These are phyloP conservation scores for Chlamydomonas schloesseri DNA, from an alignment of 139 green algal species.

Conservation along the genomic window DNA sequence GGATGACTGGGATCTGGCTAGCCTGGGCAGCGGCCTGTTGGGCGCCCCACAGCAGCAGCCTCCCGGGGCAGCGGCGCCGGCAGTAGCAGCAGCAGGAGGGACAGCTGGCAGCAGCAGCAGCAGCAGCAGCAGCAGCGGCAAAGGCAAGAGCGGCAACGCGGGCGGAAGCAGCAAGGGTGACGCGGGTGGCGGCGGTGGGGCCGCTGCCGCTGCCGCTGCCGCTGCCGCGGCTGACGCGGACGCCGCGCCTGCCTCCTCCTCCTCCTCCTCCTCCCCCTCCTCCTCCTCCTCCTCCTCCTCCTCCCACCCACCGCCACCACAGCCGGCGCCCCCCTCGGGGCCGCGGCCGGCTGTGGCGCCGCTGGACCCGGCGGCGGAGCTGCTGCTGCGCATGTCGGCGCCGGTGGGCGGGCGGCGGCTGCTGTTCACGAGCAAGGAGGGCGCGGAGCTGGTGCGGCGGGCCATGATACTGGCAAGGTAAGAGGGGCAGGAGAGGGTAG, in stretches of 20 bases:
- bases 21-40: background rate
- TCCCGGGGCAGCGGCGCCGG: background rate
- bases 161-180: too few relatives aligned
- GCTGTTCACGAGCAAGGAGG: slow-evolving; percentile 39
- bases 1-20: slow-evolving; percentile 3
- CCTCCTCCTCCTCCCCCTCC: too few relatives aligned
- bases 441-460: slow-evolving; percentile 27
- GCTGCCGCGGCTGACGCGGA: too few relatives aligned
- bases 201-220: too few relatives aligned
- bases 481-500: background rate
- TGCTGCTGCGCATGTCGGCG: slow-evolving; percentile 34
- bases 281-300: too few relatives aligned
- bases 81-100: too few relatives aligned
- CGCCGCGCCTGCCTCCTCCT: too few relatives aligned
- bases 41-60: background rate
- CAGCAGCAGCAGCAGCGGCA: background rate
- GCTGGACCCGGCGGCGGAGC: slow-evolving; percentile 8
- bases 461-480: slow-evolving; percentile 38
- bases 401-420: slow-evolving; percentile 26
- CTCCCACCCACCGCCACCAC: too few relatives aligned
- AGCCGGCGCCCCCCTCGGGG: too few relatives aligned
- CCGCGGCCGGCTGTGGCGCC: background rate
- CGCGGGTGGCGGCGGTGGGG: too few relatives aligned
- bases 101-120: background rate
- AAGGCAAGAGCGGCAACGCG: too few relatives aligned